Evolutionary conservation across 176 grass and related monocot species (phyloP), one percentile per base, ranked within the genome.

Genomic region (Aegilops longissima): DNA sequence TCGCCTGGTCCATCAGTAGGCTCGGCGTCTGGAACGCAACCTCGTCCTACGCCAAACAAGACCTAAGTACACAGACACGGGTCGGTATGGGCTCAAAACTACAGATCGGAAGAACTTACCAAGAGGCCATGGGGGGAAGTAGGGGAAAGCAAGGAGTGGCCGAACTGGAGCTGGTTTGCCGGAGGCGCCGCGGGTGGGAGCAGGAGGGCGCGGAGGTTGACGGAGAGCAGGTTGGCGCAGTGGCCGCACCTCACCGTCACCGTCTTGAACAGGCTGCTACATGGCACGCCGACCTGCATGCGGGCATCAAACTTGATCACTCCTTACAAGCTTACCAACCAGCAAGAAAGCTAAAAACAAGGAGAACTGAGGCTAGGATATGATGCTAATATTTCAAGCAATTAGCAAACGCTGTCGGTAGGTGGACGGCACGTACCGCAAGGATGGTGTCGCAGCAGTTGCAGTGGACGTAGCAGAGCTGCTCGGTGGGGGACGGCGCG

Each of bases 401-500:
- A 47, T 47, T 47, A 42, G 66, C 31, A 27, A 59, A 31, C 9
- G 38, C 36, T 91, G 76, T 91, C 51, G 76, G 76, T 81, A 63
- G 70, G 86, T 88, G 9, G 79, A 86, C 70, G 70, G 70, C 35
- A 86, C 81, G 84, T 91, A 97, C 94, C 61, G 94, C 94, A 79
- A 99, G 94, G 87, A 94, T 93, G 85, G 94, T 97, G 87, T 96
- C 92, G 89, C 97, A 99, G 83, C 95, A 97, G 92, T 94, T 99
- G 92, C 97, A 99, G 89, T 99, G 94, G 39, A 99, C 97, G 90
- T 97, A 99, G 92, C 97, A 96, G 90, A 99, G 94, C 80, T 97
- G 97, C 97, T 99, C 97, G 90, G 97, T 93, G 67, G 94, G 89
- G 85, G 86, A 88, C 72, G 86, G 92, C 80, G 94, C 70, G 90